Evolutionary conservation across 305 asterid genomes (phyloP).

Genomic region (Solanum hybrid): DNA sequence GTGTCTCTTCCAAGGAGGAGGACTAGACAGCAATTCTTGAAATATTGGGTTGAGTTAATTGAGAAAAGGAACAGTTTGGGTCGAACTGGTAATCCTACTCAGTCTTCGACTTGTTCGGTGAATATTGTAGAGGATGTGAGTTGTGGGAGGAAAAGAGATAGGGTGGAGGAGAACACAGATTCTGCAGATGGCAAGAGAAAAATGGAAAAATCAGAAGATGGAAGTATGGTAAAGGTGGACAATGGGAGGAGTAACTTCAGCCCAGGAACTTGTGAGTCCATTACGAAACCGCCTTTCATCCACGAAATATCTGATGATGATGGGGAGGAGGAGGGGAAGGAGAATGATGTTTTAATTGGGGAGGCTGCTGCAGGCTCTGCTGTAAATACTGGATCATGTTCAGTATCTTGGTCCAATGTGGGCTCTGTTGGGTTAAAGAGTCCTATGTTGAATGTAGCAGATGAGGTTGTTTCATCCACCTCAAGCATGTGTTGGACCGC

Average conservation of each 20-base stretch:
- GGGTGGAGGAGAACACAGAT: not conserved
- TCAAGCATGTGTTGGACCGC: not conserved
- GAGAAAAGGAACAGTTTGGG: not conserved
- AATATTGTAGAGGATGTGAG: not conserved
- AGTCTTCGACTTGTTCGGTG: not conserved
- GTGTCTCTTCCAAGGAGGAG: not conserved
- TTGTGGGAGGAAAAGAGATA: not conserved
- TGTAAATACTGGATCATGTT: not conserved
- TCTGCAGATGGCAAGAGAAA: not conserved
- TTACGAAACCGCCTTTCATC: not conserved
- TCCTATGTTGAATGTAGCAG: not conserved
- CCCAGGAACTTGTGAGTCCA: not conserved
- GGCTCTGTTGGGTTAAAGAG: not conserved
- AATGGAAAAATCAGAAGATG: not conserved
- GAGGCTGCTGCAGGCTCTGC: not conserved
- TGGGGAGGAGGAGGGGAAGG: not conserved
- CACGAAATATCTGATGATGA: not conserved
- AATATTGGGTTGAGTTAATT: not conserved
- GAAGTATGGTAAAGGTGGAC: not conserved
- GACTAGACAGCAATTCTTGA: not conserved
- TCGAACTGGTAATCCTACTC: not conserved
- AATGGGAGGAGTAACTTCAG: not conserved
- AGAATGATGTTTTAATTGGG: not conserved
- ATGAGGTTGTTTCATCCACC: slow-evolving; percentile 19
- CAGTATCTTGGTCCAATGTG: slow-evolving; percentile 15